Evolutionary conservation across 129 eudicot species (phyloP).

Genomic region (Smallanthus sonchifolius): DNA sequence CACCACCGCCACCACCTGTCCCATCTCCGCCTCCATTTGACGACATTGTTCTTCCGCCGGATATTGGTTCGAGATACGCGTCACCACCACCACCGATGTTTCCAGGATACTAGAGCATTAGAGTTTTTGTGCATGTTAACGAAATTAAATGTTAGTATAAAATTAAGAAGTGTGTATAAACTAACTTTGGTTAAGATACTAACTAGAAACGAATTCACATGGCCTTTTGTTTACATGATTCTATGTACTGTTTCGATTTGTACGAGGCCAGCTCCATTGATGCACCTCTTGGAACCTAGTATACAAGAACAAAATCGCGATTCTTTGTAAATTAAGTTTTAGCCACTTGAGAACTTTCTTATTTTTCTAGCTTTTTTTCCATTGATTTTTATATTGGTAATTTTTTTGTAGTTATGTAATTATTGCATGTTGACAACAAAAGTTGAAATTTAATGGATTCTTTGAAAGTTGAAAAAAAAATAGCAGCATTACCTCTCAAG

Average conservation of each 20-base stretch:
- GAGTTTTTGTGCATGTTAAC: conserved; percentile 25
- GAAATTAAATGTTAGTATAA: conserved; percentile 11
- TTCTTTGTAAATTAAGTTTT: no score
- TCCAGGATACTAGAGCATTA: conserved; percentile 28
- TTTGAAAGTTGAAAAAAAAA: no score
- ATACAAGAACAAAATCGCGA: not conserved
- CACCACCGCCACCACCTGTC: conserved; percentile 20
- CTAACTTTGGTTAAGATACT: conserved; percentile 24
- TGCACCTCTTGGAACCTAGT: not conserved
- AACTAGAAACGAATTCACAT: conserved; percentile 13
- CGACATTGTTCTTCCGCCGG: conserved; percentile 33
- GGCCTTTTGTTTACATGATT: not conserved
- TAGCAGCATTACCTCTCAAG: no score
- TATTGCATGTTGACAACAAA: no score
- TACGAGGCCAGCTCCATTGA: not conserved
- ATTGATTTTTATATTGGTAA: not conserved
- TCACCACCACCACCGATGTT: conserved; percentile 57
- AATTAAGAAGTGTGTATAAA: not conserved
- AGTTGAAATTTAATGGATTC: no score
- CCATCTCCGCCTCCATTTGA: conserved; percentile 32
- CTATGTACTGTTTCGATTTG: no score
- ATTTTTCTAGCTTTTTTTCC: not conserved
- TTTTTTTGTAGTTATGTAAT: not conserved
- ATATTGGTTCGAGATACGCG: conserved; percentile 32
- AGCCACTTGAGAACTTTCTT: not conserved